These are phyloP conservation scores for Aureobasidium sp. DNA, from an alignment of 2,329 filamentous ascomycete species.

Conservation along the genomic window DNA sequence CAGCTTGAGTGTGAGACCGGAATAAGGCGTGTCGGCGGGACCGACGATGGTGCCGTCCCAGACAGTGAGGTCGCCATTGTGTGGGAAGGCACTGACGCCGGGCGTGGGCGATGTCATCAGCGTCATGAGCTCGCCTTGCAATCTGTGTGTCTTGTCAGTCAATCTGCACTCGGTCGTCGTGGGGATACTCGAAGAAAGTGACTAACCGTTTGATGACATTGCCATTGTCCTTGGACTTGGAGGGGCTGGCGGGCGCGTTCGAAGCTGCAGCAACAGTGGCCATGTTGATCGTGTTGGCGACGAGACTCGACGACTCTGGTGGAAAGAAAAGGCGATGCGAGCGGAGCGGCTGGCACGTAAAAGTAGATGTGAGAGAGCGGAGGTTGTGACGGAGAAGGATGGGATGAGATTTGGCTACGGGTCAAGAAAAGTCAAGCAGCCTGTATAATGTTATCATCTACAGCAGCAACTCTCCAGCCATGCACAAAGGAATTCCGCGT, in stretches of 20 bases:
- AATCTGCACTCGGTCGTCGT: background rate
- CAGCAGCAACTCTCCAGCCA: background rate
- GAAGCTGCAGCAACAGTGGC: constrained; percentile 22
- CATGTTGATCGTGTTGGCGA: constrained; percentile 18
- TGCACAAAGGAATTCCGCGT: background rate
- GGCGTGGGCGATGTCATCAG: constrained; percentile 93
- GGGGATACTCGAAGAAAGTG: background rate
- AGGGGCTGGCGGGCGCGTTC: constrained; percentile 23
- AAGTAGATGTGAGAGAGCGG: background rate
- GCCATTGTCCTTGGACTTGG: constrained; percentile 29
- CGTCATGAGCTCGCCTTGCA: constrained; percentile 97
- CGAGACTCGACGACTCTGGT: background rate
- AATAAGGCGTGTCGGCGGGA: constrained; percentile 85
- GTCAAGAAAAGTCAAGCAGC: background rate
- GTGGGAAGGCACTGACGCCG: constrained; percentile 90
- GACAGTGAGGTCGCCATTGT: constrained; percentile 79
- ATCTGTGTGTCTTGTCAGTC: constrained; percentile 42
- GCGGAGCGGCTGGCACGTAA: background rate
- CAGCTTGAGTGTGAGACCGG: constrained; percentile 81
- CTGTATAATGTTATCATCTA: background rate
- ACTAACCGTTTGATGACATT: constrained; percentile 41
- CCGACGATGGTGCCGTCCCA: constrained; percentile 95
- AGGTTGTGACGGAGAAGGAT: background rate
- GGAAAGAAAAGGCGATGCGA: background rate
- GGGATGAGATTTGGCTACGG: background rate